Conservation (phyloP, 768 basidiomycete species). For the Terana coerulea region DNA sequence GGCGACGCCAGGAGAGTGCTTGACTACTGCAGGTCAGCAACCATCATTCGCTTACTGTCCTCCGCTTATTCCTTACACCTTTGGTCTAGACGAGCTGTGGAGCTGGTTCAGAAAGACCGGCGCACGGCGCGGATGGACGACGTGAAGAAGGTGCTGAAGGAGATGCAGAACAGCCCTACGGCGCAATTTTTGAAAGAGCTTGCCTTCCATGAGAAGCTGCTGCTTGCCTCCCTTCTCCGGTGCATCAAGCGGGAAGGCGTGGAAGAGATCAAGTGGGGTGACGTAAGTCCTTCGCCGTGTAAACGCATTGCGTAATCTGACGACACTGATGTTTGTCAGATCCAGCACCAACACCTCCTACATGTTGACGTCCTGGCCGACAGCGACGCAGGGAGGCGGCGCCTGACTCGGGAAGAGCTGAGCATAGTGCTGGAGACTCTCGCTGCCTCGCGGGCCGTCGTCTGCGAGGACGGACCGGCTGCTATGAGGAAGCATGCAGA, state of each 20-base stretch:
- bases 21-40: slow-evolving; percentile 80
- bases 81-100: slow-evolving; percentile 40
- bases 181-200: slow-evolving; percentile 79
- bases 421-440: slow-evolving; percentile 69
- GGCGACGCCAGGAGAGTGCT: slow-evolving; percentile 93
- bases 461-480: slow-evolving; percentile 61
- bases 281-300: slow-evolving; percentile 41
- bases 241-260: slow-evolving; percentile 82
- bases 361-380: slow-evolving; percentile 64
- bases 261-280: slow-evolving; percentile 82
- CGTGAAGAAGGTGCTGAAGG: slow-evolving; percentile 73
- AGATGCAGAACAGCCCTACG: slow-evolving; percentile 89
- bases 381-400: slow-evolving; percentile 51
- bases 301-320: slow-evolving; percentile 3
- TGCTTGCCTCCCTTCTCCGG: slow-evolving; percentile 80
- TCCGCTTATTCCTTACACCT: background rate
- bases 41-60: background rate
- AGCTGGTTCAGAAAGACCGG: slow-evolving; percentile 55
- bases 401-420: slow-evolving; percentile 63
- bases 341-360: slow-evolving; percentile 71
- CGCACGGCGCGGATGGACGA: slow-evolving; percentile 63
- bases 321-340: slow-evolving; percentile 32
- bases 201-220: slow-evolving; percentile 83
- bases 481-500: slow-evolving; percentile 51
- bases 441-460: slow-evolving; percentile 70